Evolutionary conservation across 1,139 yeast species (phyloP).

Genomic region (Nakaseomyces sp.): DNA sequence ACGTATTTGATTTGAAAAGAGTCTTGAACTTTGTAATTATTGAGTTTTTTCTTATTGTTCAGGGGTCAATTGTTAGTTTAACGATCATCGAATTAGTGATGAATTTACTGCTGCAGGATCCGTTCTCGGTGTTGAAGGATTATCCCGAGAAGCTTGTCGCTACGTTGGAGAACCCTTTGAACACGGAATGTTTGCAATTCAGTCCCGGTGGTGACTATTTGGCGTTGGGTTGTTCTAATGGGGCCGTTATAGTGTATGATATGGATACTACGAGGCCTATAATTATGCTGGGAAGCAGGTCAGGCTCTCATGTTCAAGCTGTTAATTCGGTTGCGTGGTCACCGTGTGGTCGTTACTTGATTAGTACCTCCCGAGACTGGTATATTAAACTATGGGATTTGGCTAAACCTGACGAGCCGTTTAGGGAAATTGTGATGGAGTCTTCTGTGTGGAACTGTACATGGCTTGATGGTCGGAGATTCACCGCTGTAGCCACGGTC

Average conservation of each 20-base stretch:
- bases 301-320: slow-evolving; percentile 61
- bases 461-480: slow-evolving; percentile 17
- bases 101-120: slow-evolving; percentile 86
- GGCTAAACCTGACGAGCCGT: slow-evolving; percentile 44
- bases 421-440: slow-evolving; percentile 60
- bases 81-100: too few species aligned
- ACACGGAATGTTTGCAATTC: slow-evolving; percentile 65
- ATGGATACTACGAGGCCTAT: slow-evolving; percentile 45
- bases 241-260: slow-evolving; percentile 72
- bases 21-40: too few species aligned
- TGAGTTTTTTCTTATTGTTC: too few species aligned
- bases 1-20: too few species aligned
- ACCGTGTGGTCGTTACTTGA: slow-evolving; percentile 55
- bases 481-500: slow-evolving; percentile 23
- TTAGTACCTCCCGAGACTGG: slow-evolving; percentile 84
- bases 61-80: background rate
- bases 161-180: slow-evolving; percentile 51
- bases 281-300: slow-evolving; percentile 35
- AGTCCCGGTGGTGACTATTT: slow-evolving; percentile 76
- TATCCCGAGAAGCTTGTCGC: slow-evolving; percentile 76
- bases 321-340: slow-evolving; percentile 80
- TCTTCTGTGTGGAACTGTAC: slow-evolving; percentile 37
- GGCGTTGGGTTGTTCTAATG: slow-evolving; percentile 79
- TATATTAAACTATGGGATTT: slow-evolving; percentile 76
- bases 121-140: slow-evolving; percentile 86